Evolutionary conservation across 2,329 filamentous ascomycete genomes (phyloP).

Genomic region (Alternaria triticimaculans): DNA sequence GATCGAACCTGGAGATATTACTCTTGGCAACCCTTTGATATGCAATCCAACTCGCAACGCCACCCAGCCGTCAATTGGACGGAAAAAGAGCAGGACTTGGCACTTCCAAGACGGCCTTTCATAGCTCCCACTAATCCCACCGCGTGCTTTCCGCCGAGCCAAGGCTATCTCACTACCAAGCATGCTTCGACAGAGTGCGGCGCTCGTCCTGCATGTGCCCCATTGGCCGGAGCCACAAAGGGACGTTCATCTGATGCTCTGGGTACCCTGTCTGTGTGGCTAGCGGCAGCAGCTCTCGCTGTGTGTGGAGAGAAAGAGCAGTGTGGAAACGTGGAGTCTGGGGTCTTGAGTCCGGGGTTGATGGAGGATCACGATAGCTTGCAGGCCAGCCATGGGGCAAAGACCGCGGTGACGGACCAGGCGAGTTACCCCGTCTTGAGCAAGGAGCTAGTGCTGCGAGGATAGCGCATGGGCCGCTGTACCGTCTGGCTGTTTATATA

Average conservation of each 20-base stretch:
- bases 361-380: background rate
- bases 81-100: slow-evolving; percentile 26
- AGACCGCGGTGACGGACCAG: slow-evolving; percentile 21
- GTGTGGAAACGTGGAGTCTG: slow-evolving; percentile 1
- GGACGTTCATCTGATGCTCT: slow-evolving; percentile 3
- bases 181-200: slow-evolving; percentile 7
- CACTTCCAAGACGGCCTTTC: slow-evolving; percentile 25
- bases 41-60: background rate
- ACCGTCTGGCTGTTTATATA: slow-evolving; percentile 32
- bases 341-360: slow-evolving; percentile 18
- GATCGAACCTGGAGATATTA: background rate
- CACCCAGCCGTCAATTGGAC: slow-evolving; percentile 19
- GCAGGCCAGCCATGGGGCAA: slow-evolving; percentile 15
- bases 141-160: slow-evolving; percentile 10
- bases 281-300: background rate
- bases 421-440: slow-evolving; percentile 30
- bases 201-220: background rate
- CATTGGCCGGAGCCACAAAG: slow-evolving; percentile 17
- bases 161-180: slow-evolving; percentile 4
- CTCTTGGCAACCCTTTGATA: background rate
- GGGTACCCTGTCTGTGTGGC: slow-evolving; percentile 16
- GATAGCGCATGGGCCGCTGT: slow-evolving; percentile 29
- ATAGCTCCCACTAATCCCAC: slow-evolving; percentile 24
- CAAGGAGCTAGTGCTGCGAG: slow-evolving; percentile 10
- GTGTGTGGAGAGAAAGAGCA: slow-evolving; percentile 3